Evolutionary conservation across 208 protist species (phyloP), one percentile per base, ranked within the genome.

Genomic region (Acanthamoeba royreba): DNA sequence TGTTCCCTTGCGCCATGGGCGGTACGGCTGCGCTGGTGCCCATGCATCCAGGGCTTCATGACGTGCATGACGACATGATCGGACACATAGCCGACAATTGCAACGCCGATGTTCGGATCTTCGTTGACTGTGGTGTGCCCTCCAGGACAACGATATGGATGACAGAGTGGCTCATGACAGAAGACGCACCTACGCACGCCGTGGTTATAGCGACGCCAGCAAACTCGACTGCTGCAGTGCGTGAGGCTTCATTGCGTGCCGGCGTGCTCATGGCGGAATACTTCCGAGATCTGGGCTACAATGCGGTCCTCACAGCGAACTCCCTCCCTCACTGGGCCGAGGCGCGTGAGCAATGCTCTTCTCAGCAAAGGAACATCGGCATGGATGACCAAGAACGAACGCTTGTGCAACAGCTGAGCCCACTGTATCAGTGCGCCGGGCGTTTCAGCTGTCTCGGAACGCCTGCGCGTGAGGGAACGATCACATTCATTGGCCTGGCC

Each of bases 401-500:
- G 1, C 47, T 87, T 38, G 28, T 42, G 45, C 19, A 7, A 7
- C 11, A 58, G 47, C 33, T 87, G 42, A 45, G 8, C 15, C 25
- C 77, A 5, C 25, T 87, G 25, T 87, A 87, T 45, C 43, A 49
- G 1, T 45, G 77, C 19, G 79, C 79, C 28, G 79, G 79, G n/a
- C n/a, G 4, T 31, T 40, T 88, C 31, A 33, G 33, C 1, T 99
- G 99, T 97, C 97, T 99, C 53, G 99, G 99, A 95, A 97, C 97
- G 49, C 99, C 99, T 38, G 95, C 97, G 90, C 98, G 99, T 85
- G 97, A 98, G 91, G 99, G 99, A 89, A 99, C 99, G 66, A 98
- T 99, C 55, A 99, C 99, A 2, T 99, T 99, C 95, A 99, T 99
- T 83, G 99, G 99, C 40, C 7, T 81, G 74, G 99, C 99, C 74